Percentiles rank a stretch among this genome's conserved stretches.
phyloP scores from a whole-genome alignment of 331 rosid genomes.

The Prunus yedoensis region DNA sequence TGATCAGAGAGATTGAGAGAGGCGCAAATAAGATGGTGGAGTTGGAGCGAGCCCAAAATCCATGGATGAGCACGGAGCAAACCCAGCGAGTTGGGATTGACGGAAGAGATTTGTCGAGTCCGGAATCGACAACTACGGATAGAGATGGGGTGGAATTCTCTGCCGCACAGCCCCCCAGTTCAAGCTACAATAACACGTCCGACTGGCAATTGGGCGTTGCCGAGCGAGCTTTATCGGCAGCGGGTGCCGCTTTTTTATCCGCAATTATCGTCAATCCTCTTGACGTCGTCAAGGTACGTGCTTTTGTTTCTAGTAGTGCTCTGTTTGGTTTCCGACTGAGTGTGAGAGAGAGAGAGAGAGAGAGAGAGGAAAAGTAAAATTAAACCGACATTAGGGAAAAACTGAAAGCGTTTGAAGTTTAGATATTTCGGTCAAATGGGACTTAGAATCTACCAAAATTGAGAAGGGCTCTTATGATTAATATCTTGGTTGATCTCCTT shows the following conservation, averaged over 20 bases:
- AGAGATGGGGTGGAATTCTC: conserved; percentile 19
- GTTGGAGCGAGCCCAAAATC: conserved; percentile 50
- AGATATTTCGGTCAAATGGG: not conserved
- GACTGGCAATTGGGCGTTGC: conserved; percentile 50
- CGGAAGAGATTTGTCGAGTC: conserved; percentile 30
- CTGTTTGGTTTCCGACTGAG: conserved; percentile 4
- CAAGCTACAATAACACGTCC: not conserved
- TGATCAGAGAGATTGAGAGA: conserved; percentile 9
- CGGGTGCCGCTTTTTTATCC: conserved; percentile 92
- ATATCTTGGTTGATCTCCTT: not conserved
- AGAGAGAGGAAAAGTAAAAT: no score
- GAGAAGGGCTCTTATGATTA: not conserved
- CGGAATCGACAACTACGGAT: conserved; percentile 23
- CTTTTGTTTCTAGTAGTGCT: not conserved
- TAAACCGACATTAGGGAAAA: no score
- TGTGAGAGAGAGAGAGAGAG: not conserved
- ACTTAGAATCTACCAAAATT: not conserved
- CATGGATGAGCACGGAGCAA: conserved; percentile 57
- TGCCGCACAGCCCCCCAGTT: conserved; percentile 15
- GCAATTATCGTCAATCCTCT: conserved; percentile 92
- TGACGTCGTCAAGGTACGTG: conserved; percentile 73
- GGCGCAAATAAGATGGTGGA: conserved; percentile 47
- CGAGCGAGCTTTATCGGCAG: conserved; percentile 84
- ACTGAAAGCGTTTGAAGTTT: not conserved
- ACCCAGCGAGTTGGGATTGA: conserved; percentile 16